These are phyloP conservation scores for Suaeda aralocaspica DNA, from an alignment of 148 eudicot genomes.

Conservation along the genomic window DNA sequence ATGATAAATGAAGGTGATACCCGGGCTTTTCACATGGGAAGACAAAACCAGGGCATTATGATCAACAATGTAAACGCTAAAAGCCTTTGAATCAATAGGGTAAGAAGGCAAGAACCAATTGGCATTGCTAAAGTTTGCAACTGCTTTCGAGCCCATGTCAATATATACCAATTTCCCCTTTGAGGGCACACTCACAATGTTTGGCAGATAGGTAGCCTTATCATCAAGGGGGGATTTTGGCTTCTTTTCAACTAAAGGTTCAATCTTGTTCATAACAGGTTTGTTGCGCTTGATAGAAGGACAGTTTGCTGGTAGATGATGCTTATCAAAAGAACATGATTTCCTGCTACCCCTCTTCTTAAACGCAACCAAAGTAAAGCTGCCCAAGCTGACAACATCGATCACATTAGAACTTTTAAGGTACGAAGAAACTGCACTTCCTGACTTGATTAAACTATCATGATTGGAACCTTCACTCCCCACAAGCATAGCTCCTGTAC, in stretches of 20 bases:
- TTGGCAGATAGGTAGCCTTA: slow-evolving; percentile 43
- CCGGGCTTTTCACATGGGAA: slow-evolving; percentile 68
- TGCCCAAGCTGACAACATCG: slow-evolving; percentile 45
- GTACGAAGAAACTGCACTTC: slow-evolving; percentile 53
- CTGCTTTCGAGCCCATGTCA: slow-evolving; percentile 61
- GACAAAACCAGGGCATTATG: slow-evolving; percentile 57
- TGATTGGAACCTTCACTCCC: slow-evolving; percentile 36
- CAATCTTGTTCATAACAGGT: slow-evolving; percentile 48
- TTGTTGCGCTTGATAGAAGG: slow-evolving; percentile 48
- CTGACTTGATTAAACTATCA: slow-evolving; percentile 54
- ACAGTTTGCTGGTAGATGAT: slow-evolving; percentile 55
- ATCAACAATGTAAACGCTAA: slow-evolving; percentile 57
- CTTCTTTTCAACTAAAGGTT: slow-evolving; percentile 40
- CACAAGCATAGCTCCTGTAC: slow-evolving; percentile 64
- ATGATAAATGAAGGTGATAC: slow-evolving; percentile 71
- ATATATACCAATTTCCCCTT: slow-evolving; percentile 62
- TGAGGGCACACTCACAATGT: slow-evolving; percentile 42
- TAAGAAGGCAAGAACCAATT: slow-evolving; percentile 52
- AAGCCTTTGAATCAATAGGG: slow-evolving; percentile 42
- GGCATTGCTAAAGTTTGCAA: slow-evolving; percentile 39
- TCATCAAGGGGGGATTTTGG: slow-evolving; percentile 4
- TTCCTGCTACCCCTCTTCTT: slow-evolving; percentile 39
- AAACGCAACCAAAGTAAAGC: slow-evolving; percentile 53
- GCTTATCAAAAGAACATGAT: slow-evolving; percentile 38
- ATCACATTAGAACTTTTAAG: slow-evolving; percentile 57